A percentile compares a stretch with the other conserved stretches of the same genome.
Evolutionary conservation across 805 yeast species (phyloP).

Genomic region (Yarrowia sp.): DNA sequence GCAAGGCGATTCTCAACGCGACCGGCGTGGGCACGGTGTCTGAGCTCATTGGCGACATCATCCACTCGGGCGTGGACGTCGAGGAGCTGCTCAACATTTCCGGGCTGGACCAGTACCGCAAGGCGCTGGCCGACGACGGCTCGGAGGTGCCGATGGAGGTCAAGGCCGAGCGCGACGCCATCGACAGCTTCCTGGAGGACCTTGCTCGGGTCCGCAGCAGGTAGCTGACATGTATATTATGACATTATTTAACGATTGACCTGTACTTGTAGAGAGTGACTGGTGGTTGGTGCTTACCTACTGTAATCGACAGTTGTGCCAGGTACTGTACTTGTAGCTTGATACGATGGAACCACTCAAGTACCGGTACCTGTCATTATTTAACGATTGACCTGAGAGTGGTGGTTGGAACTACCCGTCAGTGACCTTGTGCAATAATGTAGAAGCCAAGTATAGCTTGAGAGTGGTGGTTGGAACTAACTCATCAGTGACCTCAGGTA

Average conservation of each 20-base stretch:
- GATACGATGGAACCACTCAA: no score
- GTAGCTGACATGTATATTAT: neutral
- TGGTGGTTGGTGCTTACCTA: no score
- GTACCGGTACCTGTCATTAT: no score
- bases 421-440: no score
- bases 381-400: no score
- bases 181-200: slow-evolving; percentile 18
- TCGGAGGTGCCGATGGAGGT: neutral
- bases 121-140: neutral
- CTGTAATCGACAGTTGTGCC: no score
- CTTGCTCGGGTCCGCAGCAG: slow-evolving; percentile 13
- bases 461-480: no score
- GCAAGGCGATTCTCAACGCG: slow-evolving; percentile 41
- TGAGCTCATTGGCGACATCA: slow-evolving; percentile 30
- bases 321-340: no score
- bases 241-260: slow-evolving; percentile 3
- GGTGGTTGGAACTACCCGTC: no score
- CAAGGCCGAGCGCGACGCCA: slow-evolving; percentile 11
- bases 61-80: slow-evolving; percentile 5
- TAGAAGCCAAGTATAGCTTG: no score
- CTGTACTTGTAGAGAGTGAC: no score
- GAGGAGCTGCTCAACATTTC: slow-evolving; percentile 16
- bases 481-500: no score
- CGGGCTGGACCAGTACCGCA: slow-evolving; percentile 11
- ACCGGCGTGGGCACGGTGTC: slow-evolving; percentile 30